A percentile compares a stretch with the other conserved stretches of the same genome.
phyloP scores from a whole-genome alignment of 2,329 filamentous ascomycete genomes.

The Neocucurbitaria cava region DNA sequence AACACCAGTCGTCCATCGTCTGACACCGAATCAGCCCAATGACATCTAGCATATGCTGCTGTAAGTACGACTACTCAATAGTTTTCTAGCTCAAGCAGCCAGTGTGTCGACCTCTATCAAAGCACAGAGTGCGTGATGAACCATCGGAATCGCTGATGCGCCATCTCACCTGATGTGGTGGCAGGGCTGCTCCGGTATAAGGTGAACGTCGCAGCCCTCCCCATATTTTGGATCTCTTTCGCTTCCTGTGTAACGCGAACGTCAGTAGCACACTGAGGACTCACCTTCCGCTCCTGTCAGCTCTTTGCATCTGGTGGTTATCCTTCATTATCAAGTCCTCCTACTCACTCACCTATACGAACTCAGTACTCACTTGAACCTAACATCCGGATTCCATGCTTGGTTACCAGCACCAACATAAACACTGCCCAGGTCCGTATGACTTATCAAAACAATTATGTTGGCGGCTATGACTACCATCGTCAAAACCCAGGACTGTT shows the following conservation, averaged over 20 bases:
- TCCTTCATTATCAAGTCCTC: too few species aligned
- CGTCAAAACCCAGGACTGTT: not conserved
- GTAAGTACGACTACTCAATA: not conserved
- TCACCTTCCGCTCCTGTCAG: not conserved
- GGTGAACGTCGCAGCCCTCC: not conserved
- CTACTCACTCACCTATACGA: too few species aligned
- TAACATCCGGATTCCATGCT: too few species aligned
- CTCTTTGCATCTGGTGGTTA: not conserved
- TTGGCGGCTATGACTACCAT: not conserved
- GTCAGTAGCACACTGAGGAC: not conserved
- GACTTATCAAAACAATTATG: not conserved
- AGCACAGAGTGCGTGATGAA: not conserved
- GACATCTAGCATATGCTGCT: not conserved
- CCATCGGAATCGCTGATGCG: not conserved
- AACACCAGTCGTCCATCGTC: not conserved
- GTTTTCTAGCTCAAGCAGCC: not conserved
- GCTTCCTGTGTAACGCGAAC: not conserved
- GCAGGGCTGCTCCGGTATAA: constrained; percentile 1
- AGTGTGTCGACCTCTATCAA: not conserved
- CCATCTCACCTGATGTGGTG: not conserved
- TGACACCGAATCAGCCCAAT: constrained; percentile 1
- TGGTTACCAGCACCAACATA: not conserved
- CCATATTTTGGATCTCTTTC: not conserved
- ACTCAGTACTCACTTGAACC: too few species aligned
- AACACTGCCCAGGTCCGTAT: too few species aligned